phyloP scores from a whole-genome alignment of 805 yeast species.

The Middelhovenomyces tepae region DNA sequence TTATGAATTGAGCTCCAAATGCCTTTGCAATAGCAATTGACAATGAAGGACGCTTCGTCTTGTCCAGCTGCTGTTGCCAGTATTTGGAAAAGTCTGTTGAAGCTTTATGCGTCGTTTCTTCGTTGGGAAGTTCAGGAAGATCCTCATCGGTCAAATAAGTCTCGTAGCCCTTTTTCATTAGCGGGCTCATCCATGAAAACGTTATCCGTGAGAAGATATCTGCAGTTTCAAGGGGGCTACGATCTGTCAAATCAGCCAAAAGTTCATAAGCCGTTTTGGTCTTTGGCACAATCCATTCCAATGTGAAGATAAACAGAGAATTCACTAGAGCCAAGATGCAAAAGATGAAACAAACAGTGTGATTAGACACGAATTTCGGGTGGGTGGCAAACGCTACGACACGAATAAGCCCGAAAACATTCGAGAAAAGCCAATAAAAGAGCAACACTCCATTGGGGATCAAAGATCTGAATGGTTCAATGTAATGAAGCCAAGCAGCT shows the following conservation, averaged over 20 bases:
- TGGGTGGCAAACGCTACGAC: conserved; percentile 12
- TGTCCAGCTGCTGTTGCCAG: conserved; percentile 52
- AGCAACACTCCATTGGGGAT: conserved; percentile 63
- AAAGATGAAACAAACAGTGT: conserved; percentile 21
- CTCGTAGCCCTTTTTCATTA: conserved; percentile 71
- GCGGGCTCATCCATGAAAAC: conserved; percentile 83
- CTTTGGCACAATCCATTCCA: conserved; percentile 37
- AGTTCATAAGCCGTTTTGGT: conserved; percentile 27
- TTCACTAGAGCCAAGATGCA: conserved; percentile 31
- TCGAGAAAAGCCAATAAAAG: conserved; percentile 64
- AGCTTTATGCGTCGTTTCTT: conserved; percentile 50
- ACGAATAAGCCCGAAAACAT: conserved; percentile 26
- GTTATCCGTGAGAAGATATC: conserved; percentile 70
- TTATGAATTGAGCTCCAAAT: conserved; percentile 61
- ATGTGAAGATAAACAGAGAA: conserved; percentile 32
- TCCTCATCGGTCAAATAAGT: conserved; percentile 46
- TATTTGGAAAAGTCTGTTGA: conserved; percentile 40
- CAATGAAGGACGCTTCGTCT: conserved; percentile 37
- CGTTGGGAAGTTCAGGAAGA: conserved; percentile 69
- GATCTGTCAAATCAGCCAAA: conserved; percentile 26
- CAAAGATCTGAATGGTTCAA: conserved; percentile 59
- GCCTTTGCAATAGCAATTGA: conserved; percentile 54
- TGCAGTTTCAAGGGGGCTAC: conserved; percentile 45
- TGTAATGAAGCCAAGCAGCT: conserved; percentile 50
- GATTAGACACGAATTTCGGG: neutral